Evolutionary conservation across 1,284 basidiomycete species (phyloP).

Genomic region (Cutaneotrichosporon cavernicola): DNA sequence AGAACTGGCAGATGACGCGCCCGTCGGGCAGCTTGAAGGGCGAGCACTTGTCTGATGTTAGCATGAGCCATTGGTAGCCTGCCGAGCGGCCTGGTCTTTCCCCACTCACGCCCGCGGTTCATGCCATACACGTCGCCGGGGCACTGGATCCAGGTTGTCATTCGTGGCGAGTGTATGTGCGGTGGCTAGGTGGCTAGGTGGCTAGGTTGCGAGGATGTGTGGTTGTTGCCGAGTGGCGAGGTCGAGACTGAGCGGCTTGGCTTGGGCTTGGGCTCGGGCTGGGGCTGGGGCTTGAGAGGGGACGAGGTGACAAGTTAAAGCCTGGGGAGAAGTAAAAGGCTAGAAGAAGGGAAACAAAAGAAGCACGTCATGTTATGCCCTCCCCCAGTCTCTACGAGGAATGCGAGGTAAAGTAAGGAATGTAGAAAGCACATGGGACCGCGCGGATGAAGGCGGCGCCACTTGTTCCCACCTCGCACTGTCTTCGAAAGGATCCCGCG

Average conservation of each 20-base stretch:
- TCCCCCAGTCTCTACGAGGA: neutral
- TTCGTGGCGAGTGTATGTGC: neutral
- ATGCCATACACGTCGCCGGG: neutral
- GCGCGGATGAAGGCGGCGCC: neutral
- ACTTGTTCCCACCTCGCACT: neutral
- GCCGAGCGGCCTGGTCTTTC: too few relatives aligned
- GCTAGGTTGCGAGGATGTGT: neutral
- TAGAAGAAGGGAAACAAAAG: neutral
- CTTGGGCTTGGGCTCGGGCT: too few relatives aligned
- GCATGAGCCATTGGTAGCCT: too few relatives aligned
- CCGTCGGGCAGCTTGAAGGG: slow-evolving; percentile 7
- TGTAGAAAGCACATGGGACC: neutral
- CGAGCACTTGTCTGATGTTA: neutral
- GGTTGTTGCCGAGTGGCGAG: neutral
- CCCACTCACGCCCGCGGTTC: slow-evolving; percentile 2
- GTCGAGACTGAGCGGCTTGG: neutral
- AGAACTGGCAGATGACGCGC: slow-evolving; percentile 11
- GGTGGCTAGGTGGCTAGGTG: neutral
- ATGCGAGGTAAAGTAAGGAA: neutral
- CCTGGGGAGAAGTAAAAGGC: neutral
- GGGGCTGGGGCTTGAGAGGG: too few relatives aligned
- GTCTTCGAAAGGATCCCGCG: neutral
- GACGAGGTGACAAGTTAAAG: too few relatives aligned
- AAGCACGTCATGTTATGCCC: too few relatives aligned
- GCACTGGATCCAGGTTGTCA: slow-evolving; percentile 4